Conservation (phyloP, 805 yeast species). For the Suhomyces emberorum region DNA sequence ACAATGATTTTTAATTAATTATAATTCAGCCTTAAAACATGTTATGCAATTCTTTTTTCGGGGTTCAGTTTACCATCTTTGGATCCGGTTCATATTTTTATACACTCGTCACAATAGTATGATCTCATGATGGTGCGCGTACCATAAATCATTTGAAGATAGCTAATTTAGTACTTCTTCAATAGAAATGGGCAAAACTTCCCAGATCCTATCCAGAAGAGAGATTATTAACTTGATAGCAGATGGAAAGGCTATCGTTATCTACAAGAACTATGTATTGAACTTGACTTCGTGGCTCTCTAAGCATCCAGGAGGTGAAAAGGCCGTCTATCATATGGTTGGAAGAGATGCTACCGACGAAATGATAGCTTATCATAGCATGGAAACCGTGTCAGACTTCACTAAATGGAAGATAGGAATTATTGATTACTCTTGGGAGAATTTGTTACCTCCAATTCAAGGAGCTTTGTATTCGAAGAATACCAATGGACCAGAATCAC, state of each 20-base stretch:
- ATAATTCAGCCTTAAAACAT: too few relatives aligned
- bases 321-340: slow-evolving; percentile 76
- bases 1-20: too few relatives aligned
- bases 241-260: slow-evolving; percentile 66
- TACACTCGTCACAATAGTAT: too few relatives aligned
- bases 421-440: slow-evolving; percentile 64
- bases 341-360: slow-evolving; percentile 92
- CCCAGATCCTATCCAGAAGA: slow-evolving; percentile 18
- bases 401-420: slow-evolving; percentile 61
- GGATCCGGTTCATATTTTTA: too few relatives aligned
- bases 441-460: slow-evolving; percentile 84
- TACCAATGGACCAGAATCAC: slow-evolving; percentile 4
- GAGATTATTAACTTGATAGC: slow-evolving; percentile 59
- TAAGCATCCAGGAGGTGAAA: slow-evolving; percentile 86
- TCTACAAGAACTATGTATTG: slow-evolving; percentile 58
- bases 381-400: slow-evolving; percentile 52
- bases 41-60: too few relatives aligned
- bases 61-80: too few relatives aligned
- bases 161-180: too few relatives aligned
- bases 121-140: too few relatives aligned
- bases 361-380: slow-evolving; percentile 77
- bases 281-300: slow-evolving; percentile 68
- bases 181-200: too few relatives aligned
- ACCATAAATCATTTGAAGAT: too few relatives aligned
- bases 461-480: slow-evolving; percentile 50